A percentile compares a stretch with the other conserved stretches of the same genome.
Evolutionary conservation across 2,329 filamentous ascomycete genomes (phyloP).

Genomic region (Pseudocercospora eumusae): DNA sequence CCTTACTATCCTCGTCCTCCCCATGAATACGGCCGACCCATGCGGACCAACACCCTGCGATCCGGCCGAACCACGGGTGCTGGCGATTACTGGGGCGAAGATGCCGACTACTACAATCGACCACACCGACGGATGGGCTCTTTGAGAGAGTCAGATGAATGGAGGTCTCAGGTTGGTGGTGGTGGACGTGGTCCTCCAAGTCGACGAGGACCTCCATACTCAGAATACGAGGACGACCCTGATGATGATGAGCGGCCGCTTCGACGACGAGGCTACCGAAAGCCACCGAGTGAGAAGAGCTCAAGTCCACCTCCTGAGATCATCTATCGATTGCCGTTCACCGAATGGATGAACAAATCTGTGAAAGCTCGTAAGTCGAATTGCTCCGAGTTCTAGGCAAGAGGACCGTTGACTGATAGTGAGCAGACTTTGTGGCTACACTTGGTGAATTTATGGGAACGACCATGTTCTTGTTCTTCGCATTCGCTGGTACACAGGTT

Average conservation of each 20-base stretch:
- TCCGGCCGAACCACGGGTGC: conserved; percentile 11
- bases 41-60: conserved; percentile 18
- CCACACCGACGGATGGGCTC: conserved; percentile 30
- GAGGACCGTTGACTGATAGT: conserved; percentile 12
- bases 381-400: not conserved
- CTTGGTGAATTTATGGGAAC: conserved; percentile 49
- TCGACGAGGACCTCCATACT: conserved; percentile 23
- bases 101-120: conserved; percentile 32
- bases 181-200: conserved; percentile 27
- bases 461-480: conserved; percentile 51
- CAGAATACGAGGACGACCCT: conserved; percentile 29
- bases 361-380: conserved; percentile 35
- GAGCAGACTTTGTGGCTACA: conserved; percentile 37
- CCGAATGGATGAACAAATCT: conserved; percentile 37
- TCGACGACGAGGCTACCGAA: conserved; percentile 19
- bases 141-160: conserved; percentile 30
- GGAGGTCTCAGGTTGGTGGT: conserved; percentile 18
- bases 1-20: conserved; percentile 28
- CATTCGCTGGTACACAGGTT: conserved; percentile 49
- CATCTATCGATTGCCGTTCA: conserved; percentile 39
- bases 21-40: conserved; percentile 30
- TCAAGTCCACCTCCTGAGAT: conserved; percentile 31
- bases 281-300: conserved; percentile 12
- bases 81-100: conserved; percentile 30
- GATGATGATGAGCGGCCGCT: conserved; percentile 31